Evolutionary conservation across 148 eudicot species (phyloP), one percentile per base, ranked within the genome.

Genomic region (Fagopyrum esculentum): DNA sequence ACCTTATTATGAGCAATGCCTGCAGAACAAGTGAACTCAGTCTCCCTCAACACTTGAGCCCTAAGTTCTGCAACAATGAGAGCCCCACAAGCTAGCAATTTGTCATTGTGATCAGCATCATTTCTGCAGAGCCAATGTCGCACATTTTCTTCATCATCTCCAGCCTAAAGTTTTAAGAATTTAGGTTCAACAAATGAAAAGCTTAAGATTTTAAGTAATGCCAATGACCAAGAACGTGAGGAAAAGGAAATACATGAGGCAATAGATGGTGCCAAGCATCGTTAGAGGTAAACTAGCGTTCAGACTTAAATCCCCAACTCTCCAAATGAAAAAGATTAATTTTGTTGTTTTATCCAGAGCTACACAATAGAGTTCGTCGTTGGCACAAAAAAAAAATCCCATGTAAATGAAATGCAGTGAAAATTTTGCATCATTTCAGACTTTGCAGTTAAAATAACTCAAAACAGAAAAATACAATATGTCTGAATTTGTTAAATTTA

Each of bases 1-100:
- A 91, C 98, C 94, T 93, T 93, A 78, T 93, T 93, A 78, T 93
- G 95, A 78, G 98, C 97, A 59, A 93, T 80, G 63, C 98, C 97
- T 19, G 98, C 98, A 64, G 98, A 93, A 84, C 98, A 93, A 63
- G 98, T 90, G 80, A 91, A 93, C 72, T 91, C 89, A 76, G 97
- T 91, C 83, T 93, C 93, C 80, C 81, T 81, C 80, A 93, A 78
- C 64, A 93, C 98, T 88, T 93, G 89, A 85, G 81, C 74, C 84
- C 98, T 87, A 56, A 93, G 98, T 79, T 89, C 93, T 45, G 98
- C 90, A 77, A 93, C 97, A 76, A 93, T 91, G 78, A 88, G 72
- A 6, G 95, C 95, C 74, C 97, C 98, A 89, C 98, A 93, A 72
- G 93, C 90, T 74, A 93, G 84, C 74, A 93, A 84, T 83, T 91